Base-by-base conservation (phyloP, 495 filamentous ascomycete species). In the Neurospora sp. region DNA sequence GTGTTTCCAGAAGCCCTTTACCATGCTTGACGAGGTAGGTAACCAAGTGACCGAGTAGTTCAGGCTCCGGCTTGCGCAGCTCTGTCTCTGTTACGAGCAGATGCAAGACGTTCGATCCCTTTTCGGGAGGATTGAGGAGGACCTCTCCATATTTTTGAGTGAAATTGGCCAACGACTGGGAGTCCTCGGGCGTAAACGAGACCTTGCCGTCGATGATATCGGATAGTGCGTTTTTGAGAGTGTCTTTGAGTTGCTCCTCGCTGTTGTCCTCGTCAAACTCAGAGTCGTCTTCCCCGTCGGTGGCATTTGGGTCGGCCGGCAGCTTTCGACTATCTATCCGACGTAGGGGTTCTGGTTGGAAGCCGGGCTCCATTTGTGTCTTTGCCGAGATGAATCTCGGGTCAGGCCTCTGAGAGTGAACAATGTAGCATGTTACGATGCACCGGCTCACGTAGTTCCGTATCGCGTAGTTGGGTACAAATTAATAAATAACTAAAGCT, bases 1-100 rank as follows among this genome's bases (percentile, higher is more conserved):
- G 71, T 53, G 65, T 69, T 16, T n/a, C 17, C 4, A 78, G 68
- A 38, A 76, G 70, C 44, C 75, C 44, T n/a, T 70, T 72, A 27
- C 48, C 39, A 39, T 74, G 75, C 69, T 71, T 68, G n/a, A 79
- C 73, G 35, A 79, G 72, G 27, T 69, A 65, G 22, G 44, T 72
- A 38, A 79, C 74, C 12, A 79, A 72, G 8, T 70, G 44, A 42
- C 74, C 65, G 35, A 74, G 71, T 68, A 73, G 71, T 12, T 69
- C 71, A n/a, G 72, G 40, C 17, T 71, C 71, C 35, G 40, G 42
- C 37, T 20, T 65, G 70, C 17, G 70, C 53, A 71, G 48, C 3
- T 71, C 70, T 20, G 22, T 16, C 9, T 45, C 27, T 22, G 14
- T 40, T 22, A 71, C 35, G 6, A 71, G 45, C 4, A 71, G 37